Percentiles rank a stretch among this genome's conserved stretches.
phyloP scores from a whole-genome alignment of 257 asterid genomes.

The Schizonepeta tenuifolia region DNA sequence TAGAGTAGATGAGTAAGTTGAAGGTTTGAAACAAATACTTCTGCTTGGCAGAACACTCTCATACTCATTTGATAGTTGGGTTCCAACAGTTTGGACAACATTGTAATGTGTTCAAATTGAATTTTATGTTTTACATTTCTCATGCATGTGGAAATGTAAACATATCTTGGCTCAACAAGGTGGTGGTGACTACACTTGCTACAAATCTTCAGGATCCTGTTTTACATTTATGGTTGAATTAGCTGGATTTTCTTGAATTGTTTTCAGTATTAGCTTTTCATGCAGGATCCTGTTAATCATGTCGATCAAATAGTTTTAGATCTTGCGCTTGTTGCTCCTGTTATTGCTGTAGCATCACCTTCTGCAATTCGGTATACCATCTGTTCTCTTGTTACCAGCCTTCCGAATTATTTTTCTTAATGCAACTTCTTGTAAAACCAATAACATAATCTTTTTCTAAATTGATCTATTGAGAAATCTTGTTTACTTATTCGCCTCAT shows the following conservation, averaged over 20 bases:
- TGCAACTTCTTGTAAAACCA: constrained; percentile 18
- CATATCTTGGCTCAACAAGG: not conserved
- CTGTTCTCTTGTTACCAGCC: not conserved
- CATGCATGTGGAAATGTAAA: not conserved
- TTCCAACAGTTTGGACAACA: not conserved
- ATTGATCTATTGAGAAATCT: no score
- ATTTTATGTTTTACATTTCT: not conserved
- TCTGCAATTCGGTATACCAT: constrained; percentile 66
- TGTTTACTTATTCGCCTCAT: no score
- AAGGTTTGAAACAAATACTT: not conserved
- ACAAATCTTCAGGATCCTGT: not conserved
- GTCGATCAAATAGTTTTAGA: constrained; percentile 57
- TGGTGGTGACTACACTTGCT: not conserved
- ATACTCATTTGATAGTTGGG: not conserved
- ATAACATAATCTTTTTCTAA: not conserved
- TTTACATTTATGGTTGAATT: not conserved
- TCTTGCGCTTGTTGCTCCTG: constrained; percentile 72
- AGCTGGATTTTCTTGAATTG: constrained; percentile 14
- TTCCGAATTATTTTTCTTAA: not conserved
- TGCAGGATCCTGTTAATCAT: constrained; percentile 60
- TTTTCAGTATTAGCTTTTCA: constrained; percentile 14
- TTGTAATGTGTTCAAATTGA: not conserved
- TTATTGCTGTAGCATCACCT: constrained; percentile 82
- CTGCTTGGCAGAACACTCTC: not conserved
- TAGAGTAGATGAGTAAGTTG: not conserved